A percentile compares a stretch with the other conserved stretches of the same genome.
Conservation (phyloP, 73 alveolate species). For the Paramecium octaurelia region DNA sequence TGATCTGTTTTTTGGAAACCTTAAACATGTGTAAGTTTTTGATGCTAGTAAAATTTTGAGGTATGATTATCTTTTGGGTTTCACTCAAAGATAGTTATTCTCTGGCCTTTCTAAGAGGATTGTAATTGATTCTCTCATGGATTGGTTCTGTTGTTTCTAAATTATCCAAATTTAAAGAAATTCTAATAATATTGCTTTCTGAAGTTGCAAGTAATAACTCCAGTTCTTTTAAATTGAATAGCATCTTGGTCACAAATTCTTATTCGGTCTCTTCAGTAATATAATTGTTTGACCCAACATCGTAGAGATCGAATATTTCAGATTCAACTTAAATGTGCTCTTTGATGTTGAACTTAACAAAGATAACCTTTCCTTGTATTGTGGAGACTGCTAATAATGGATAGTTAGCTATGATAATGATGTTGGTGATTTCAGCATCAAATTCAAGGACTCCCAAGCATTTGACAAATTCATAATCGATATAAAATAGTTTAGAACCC, state of each 20-base stretch:
- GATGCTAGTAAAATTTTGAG: background rate
- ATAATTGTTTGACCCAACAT: background rate
- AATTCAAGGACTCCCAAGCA: slow-evolving; percentile 18
- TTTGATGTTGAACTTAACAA: background rate
- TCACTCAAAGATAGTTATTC: background rate
- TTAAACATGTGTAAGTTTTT: slow-evolving; percentile 6
- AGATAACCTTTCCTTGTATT: background rate
- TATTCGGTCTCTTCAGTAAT: slow-evolving; percentile 30
- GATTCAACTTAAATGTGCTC: background rate
- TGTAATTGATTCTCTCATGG: slow-evolving; percentile 17
- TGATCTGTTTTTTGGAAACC: background rate
- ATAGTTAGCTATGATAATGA: slow-evolving; percentile 8
- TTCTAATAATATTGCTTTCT: slow-evolving; percentile 19
- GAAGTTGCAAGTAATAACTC: slow-evolving; percentile 25
- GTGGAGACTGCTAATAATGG: slow-evolving; percentile 22
- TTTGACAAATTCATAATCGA: slow-evolving; percentile 62
- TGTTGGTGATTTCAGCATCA: background rate
- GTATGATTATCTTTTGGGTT: background rate
- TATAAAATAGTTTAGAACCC: background rate
- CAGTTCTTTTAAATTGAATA: slow-evolving; percentile 8
- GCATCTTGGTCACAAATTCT: slow-evolving; percentile 15
- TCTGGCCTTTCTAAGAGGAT: background rate
- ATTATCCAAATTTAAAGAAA: background rate
- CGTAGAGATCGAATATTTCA: background rate
- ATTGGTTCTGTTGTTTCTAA: background rate